These are phyloP conservation scores for Adansonia gregorii DNA, from an alignment of 441 rosid species.

Conservation along the genomic window DNA sequence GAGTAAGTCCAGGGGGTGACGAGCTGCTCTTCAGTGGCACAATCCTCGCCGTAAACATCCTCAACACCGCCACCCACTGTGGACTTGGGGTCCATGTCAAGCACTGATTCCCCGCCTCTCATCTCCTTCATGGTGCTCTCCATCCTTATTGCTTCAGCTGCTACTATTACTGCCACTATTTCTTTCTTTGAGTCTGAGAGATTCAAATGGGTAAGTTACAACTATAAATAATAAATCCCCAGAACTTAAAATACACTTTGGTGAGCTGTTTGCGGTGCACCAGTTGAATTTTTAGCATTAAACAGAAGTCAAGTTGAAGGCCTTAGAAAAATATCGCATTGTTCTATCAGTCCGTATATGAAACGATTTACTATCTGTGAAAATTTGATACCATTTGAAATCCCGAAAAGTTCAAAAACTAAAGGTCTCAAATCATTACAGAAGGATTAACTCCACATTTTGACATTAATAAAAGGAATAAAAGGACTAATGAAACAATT, in stretches of 20 bases:
- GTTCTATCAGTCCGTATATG: too few relatives aligned
- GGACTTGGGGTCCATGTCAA: slow-evolving; percentile 52
- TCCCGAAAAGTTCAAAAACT: too few relatives aligned
- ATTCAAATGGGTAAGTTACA: not conserved
- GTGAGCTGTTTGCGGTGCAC: not conserved
- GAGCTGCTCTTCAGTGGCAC: slow-evolving; percentile 64
- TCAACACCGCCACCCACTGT: slow-evolving; percentile 66
- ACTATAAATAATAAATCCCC: not conserved
- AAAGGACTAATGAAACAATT: too few relatives aligned
- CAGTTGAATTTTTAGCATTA: not conserved
- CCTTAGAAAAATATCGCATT: too few relatives aligned
- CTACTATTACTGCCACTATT: not conserved
- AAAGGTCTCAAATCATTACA: too few relatives aligned
- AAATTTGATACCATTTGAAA: too few relatives aligned
- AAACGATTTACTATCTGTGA: too few relatives aligned
- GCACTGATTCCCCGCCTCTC: slow-evolving; percentile 51
- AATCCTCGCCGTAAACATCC: slow-evolving; percentile 75
- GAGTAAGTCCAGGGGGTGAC: slow-evolving; percentile 79
- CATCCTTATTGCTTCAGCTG: slow-evolving; percentile 35
- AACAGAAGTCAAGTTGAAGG: not conserved
- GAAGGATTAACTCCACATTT: too few relatives aligned
- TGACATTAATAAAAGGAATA: too few relatives aligned
- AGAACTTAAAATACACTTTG: not conserved
- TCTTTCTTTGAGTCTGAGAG: not conserved
- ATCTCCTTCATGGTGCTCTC: slow-evolving; percentile 56